Conservation (phyloP, 768 basidiomycete species). For the Naganishia antarctica region DNA sequence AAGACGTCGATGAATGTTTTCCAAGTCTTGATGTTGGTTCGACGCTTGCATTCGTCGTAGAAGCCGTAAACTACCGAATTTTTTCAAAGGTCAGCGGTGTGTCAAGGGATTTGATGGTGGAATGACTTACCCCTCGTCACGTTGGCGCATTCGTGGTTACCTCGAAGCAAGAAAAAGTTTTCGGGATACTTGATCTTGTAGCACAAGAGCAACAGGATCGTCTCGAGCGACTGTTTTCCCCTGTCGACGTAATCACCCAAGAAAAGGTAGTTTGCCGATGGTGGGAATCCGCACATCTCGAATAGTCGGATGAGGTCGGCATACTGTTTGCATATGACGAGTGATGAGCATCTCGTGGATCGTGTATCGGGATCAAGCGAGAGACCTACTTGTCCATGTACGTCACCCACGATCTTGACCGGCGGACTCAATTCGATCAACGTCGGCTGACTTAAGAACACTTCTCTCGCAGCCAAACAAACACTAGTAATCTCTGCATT, state of each 20-base stretch:
- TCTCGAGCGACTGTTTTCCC: slow-evolving; percentile 96
- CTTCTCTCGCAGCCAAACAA: slow-evolving; percentile 90
- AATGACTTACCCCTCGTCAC: slow-evolving; percentile 81
- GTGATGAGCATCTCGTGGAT: not conserved
- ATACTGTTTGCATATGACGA: slow-evolving; percentile 52
- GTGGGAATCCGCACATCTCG: slow-evolving; percentile 99
- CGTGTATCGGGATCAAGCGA: not conserved
- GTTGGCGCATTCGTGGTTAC: slow-evolving; percentile 99
- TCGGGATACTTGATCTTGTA: slow-evolving; percentile 99
- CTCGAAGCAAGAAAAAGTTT: slow-evolving; percentile 95
- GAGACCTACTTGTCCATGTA: slow-evolving; percentile 72
- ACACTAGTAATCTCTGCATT: slow-evolving; percentile 91
- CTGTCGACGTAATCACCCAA: slow-evolving; percentile 98
- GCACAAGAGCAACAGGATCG: slow-evolving; percentile 89
- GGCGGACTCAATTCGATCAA: slow-evolving; percentile 95
- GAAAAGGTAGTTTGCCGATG: slow-evolving; percentile 94
- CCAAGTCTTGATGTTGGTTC: slow-evolving; percentile 99
- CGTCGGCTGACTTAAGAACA: slow-evolving; percentile 92
- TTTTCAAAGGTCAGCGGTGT: too few species aligned
- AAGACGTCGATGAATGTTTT: slow-evolving; percentile 99
- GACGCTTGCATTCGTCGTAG: slow-evolving; percentile 99
- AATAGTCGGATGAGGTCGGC: slow-evolving; percentile 96
- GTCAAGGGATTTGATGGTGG: too few species aligned
- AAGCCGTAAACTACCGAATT: slow-evolving; percentile 80
- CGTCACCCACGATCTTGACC: slow-evolving; percentile 98